phyloP scores from a whole-genome alignment of 345 rosid species.

The Salix viminalis region DNA sequence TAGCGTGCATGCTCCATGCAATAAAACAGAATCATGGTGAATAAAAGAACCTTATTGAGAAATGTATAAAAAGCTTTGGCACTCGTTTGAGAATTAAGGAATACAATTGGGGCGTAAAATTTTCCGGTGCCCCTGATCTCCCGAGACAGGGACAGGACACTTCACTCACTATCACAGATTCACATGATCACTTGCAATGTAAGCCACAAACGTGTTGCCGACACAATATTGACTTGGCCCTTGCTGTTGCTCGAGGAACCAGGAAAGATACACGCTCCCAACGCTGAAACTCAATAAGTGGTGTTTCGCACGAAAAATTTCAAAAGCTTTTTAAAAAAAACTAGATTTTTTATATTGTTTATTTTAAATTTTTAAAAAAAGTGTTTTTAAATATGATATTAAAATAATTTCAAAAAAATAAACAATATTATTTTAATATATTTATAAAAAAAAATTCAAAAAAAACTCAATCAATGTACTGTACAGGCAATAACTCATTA shows the following conservation, averaged over 20 bases:
- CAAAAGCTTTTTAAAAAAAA: no score
- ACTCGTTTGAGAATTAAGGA: background rate
- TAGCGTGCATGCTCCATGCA: background rate
- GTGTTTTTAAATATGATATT: no score
- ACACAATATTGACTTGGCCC: background rate
- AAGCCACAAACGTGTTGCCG: background rate
- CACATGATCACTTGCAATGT: background rate
- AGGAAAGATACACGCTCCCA: background rate
- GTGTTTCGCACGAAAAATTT: no score
- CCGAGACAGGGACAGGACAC: background rate
- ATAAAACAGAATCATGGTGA: background rate
- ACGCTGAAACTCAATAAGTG: background rate
- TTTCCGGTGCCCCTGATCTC: background rate
- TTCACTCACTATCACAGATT: background rate
- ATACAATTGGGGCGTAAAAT: background rate
- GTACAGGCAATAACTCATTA: no score
- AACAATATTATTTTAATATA: no score
- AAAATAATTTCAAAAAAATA: no score
- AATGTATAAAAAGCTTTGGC: background rate
- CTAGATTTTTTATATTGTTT: fast-evolving
- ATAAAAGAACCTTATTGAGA: background rate
- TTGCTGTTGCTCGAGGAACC: background rate
- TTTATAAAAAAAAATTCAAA: no score
- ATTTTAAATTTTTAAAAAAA: no score
- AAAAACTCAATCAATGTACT: no score